Evolutionary conservation across 176 grass and related monocot genomes (phyloP), one percentile per base, ranked within the genome.

Genomic region (Musa acuminata): DNA sequence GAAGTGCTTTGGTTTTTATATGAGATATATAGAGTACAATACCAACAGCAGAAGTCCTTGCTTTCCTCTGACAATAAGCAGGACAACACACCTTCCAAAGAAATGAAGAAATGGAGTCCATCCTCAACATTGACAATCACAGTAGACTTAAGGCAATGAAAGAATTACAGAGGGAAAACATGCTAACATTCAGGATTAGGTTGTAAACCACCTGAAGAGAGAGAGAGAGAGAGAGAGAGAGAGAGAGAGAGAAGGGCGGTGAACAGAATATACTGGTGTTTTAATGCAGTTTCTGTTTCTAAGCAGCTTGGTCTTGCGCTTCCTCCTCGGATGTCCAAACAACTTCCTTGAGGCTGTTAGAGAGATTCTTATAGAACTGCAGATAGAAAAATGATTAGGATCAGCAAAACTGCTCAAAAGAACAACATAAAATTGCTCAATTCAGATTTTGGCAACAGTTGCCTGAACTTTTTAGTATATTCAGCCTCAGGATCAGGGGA

Each of bases 281-380:
- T 9, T 27, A 11, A 0, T 24, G 12, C 0, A 25, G 13, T 0
- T 54, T 16, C 2, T 57, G 13, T 29, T 6, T 5, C 51, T 54
- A 29, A 0, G 65, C 11, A 29, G 54, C 54, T 74, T 80, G 87
- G 9, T 79, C 82, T 73, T 91, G 69, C 66, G 83, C 83, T 13
- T 93, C 83, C 16, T 88, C 86, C 29, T 91, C 91, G 9, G 84
- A 89, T 75, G 83, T 99, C 96, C 96, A 99, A 10, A 99, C 96
- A 9, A 99, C 88, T 71, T 99, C 96, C 78, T 91, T 99, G 35
- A 99, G 86, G 24, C 84, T 85, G 19, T 48, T 85, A 2, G 91
- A 99, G 49, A 99, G 84, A 72, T 76, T 84, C 74, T 87, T 94
- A 76, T 94, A 99, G 82, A 99, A 99, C 96, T 99, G 88, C 84